Evolutionary conservation across 1,284 basidiomycete genomes (phyloP).

Genomic region (Phellinidium pouzarii): DNA sequence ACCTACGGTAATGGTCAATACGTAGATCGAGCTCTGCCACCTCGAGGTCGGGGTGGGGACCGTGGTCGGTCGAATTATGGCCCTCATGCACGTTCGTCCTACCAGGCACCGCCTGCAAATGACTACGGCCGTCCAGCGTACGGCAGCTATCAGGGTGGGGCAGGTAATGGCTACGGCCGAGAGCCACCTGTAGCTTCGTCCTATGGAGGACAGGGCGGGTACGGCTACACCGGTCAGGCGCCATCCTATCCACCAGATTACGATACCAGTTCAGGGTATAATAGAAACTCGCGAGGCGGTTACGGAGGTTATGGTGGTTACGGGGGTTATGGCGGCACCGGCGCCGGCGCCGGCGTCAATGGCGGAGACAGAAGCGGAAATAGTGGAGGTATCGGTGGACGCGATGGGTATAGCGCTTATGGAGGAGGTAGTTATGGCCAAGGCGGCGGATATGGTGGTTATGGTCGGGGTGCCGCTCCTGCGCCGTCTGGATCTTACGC

Average conservation of each 20-base stretch:
- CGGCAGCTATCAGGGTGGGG: conserved; percentile 3
- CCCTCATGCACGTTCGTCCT: conserved; percentile 9
- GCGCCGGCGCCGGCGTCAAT: conserved; percentile 18
- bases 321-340: conserved; percentile 26
- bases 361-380: conserved; percentile 17
- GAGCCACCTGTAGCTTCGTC: conserved; percentile 5
- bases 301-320: conserved; percentile 30
- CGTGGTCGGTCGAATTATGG: conserved; percentile 8
- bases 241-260: conserved; percentile 19
- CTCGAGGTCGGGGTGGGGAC: conserved; percentile 10
- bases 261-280: conserved; percentile 27
- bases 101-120: conserved; percentile 1
- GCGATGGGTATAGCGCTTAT: conserved; percentile 16
- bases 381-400: conserved; percentile 11
- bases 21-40: conserved; percentile 4
- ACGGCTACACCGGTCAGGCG: conserved; percentile 18
- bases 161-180: not conserved
- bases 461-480: conserved; percentile 11
- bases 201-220: conserved; percentile 22
- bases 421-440: conserved; percentile 15
- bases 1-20: not conserved
- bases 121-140: conserved; percentile 10
- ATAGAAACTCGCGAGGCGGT: conserved; percentile 20
- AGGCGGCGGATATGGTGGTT: conserved; percentile 14
- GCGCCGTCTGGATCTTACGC: not conserved